Conservation (phyloP, 2,329 filamentous ascomycete genomes). For the Xylariales sp. region DNA sequence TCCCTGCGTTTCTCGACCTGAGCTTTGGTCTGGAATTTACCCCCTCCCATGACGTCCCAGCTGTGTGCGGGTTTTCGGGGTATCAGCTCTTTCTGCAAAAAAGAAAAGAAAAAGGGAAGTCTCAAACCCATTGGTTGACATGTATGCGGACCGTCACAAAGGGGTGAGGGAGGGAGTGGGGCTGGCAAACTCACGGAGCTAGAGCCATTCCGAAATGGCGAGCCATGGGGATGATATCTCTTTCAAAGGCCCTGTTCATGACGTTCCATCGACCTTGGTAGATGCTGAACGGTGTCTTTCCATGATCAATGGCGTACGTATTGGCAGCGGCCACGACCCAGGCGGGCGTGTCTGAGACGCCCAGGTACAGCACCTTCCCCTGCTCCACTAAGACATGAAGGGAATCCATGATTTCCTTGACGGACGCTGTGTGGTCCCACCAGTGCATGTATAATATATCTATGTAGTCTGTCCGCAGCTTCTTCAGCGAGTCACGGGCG, state of each 20-base stretch:
- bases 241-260: slow-evolving; percentile 32
- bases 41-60: slow-evolving; percentile 53
- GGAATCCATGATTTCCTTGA: slow-evolving; percentile 21
- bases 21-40: slow-evolving; percentile 36
- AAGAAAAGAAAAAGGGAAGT: no score
- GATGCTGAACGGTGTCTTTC: slow-evolving; percentile 23
- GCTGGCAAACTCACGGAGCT: no score
- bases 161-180: no score
- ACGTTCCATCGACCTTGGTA: slow-evolving; percentile 40
- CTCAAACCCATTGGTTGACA: no score
- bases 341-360: slow-evolving; percentile 23
- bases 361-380: slow-evolving; percentile 25
- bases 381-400: slow-evolving; percentile 18
- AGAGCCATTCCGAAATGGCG: slow-evolving; percentile 42
- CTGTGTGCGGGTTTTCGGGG: no score
- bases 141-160: no score
- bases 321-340: slow-evolving; percentile 25
- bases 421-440: slow-evolving; percentile 19
- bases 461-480: slow-evolving; percentile 31
- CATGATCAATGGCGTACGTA: slow-evolving; percentile 19
- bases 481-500: slow-evolving; percentile 33
- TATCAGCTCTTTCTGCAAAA: no score
- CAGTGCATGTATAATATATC: slow-evolving; percentile 26
- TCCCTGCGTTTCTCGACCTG: slow-evolving; percentile 4
- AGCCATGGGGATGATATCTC: slow-evolving; percentile 39